Evolutionary conservation across 192 early-diverging fungal species (phyloP).

Genomic region (Coemansia sp.): DNA sequence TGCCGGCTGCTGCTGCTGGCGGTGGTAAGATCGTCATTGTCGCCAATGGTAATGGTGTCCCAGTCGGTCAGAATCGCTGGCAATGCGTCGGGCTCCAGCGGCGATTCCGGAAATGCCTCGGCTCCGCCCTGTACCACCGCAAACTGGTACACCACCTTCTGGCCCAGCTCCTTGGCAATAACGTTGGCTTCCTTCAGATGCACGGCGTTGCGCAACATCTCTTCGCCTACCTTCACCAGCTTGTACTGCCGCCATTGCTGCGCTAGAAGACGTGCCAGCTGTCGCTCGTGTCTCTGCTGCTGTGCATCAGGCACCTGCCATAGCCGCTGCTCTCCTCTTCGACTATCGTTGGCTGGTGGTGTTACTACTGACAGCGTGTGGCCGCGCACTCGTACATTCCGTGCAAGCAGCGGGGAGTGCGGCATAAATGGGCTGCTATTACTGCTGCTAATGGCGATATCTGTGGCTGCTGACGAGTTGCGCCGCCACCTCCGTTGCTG

Average conservation of each 20-base stretch:
- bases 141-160: constrained; percentile 82
- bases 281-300: constrained; percentile 11
- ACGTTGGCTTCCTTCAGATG: constrained; percentile 90
- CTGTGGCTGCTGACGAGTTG: constrained; percentile 27
- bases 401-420: background rate
- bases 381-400: constrained; percentile 23
- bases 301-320: background rate
- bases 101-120: constrained; percentile 34
- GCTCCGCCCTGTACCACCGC: constrained; percentile 64
- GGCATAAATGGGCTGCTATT: background rate
- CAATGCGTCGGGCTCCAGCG: constrained; percentile 49
- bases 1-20: background rate
- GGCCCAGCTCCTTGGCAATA: constrained; percentile 79
- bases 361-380: constrained; percentile 20
- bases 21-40: background rate
- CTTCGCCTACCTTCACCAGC: constrained; percentile 63
- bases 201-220: constrained; percentile 66
- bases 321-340: background rate
- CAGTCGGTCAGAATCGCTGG: constrained; percentile 43
- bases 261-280: constrained; percentile 25
- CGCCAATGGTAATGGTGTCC: constrained; percentile 28
- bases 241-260: constrained; percentile 53
- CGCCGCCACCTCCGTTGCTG: constrained; percentile 12
- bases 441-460: constrained; percentile 4
- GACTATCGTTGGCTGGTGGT: background rate